These are phyloP conservation scores for Echria macrotheca DNA, from an alignment of 495 filamentous ascomycete species.

Conservation along the genomic window DNA sequence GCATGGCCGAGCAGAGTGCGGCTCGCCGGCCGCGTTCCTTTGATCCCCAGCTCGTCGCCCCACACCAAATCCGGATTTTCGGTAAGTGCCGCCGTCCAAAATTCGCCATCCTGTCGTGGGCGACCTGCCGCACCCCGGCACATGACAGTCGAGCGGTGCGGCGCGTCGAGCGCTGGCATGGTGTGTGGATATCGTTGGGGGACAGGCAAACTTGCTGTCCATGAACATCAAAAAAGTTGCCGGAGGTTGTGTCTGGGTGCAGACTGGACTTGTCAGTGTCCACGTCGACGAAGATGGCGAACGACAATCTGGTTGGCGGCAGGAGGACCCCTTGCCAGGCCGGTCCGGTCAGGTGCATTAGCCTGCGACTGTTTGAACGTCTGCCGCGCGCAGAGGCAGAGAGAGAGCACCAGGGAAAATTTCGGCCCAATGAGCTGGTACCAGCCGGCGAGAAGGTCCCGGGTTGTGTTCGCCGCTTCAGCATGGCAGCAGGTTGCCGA, in stretches of 20 bases:
- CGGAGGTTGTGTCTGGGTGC: neutral
- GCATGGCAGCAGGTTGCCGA: too few species aligned
- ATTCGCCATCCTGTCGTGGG: too few species aligned
- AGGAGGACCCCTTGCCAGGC: conserved; percentile 10
- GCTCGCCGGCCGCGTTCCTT: neutral
- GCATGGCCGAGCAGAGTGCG: neutral
- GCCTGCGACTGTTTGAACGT: conserved; percentile 42
- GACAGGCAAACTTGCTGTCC: conserved; percentile 6
- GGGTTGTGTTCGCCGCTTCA: too few species aligned
- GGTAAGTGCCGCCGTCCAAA: neutral
- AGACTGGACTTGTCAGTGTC: neutral
- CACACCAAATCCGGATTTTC: neutral
- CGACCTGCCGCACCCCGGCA: neutral
- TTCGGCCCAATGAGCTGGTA: too few species aligned
- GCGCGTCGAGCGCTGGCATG: too few species aligned
- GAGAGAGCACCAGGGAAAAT: too few species aligned
- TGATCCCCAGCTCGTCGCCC: neutral
- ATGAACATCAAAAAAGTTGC: neutral
- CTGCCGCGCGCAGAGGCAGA: conserved; percentile 16
- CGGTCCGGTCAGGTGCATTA: conserved; percentile 37
- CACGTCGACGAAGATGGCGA: too few species aligned
- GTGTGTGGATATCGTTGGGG: too few species aligned
- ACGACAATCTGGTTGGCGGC: conserved; percentile 12
- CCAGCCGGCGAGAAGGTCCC: too few species aligned
- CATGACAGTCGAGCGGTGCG: too few species aligned